Evolutionary conservation across 2,329 filamentous ascomycete species (phyloP).

Genomic region (Phoma sp.): DNA sequence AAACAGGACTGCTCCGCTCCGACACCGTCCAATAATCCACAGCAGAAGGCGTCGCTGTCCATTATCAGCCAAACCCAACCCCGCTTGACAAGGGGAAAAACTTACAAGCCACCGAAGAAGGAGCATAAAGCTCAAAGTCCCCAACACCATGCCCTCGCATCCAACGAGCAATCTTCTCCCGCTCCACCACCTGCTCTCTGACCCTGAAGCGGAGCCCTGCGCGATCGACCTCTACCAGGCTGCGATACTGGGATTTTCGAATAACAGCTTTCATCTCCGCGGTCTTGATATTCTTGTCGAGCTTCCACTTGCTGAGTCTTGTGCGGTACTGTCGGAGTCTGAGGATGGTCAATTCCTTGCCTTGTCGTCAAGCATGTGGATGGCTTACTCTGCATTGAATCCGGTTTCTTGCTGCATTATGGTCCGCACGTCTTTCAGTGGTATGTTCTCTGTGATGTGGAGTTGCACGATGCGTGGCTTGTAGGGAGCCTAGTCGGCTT

Average conservation of each 20-base stretch:
- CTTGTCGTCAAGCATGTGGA: background rate
- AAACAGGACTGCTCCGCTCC: background rate
- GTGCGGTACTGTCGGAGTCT: constrained; percentile 29
- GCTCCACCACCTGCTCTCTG: constrained; percentile 19
- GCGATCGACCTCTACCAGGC: constrained; percentile 23
- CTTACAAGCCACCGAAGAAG: background rate
- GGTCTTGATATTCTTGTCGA: constrained; percentile 30
- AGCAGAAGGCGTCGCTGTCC: background rate
- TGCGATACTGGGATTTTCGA: constrained; percentile 25
- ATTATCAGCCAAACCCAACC: background rate
- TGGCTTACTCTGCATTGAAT: constrained; percentile 27
- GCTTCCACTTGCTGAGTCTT: constrained; percentile 25
- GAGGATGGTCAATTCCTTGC: background rate
- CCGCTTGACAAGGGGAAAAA: no score
- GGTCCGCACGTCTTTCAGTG: constrained; percentile 16
- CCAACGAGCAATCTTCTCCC: constrained; percentile 31
- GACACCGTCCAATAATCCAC: background rate
- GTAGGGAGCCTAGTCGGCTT: constrained; percentile 27
- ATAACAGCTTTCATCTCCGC: constrained; percentile 32
- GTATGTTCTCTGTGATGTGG: constrained; percentile 13
- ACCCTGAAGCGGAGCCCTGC: constrained; percentile 19
- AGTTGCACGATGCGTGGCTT: constrained; percentile 23
- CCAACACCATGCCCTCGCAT: constrained; percentile 24
- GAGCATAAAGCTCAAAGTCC: background rate
- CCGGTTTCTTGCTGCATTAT: constrained; percentile 17